Base-by-base conservation (phyloP, 2,329 filamentous ascomycete species). In the Chrysoporthe puriensis region DNA sequence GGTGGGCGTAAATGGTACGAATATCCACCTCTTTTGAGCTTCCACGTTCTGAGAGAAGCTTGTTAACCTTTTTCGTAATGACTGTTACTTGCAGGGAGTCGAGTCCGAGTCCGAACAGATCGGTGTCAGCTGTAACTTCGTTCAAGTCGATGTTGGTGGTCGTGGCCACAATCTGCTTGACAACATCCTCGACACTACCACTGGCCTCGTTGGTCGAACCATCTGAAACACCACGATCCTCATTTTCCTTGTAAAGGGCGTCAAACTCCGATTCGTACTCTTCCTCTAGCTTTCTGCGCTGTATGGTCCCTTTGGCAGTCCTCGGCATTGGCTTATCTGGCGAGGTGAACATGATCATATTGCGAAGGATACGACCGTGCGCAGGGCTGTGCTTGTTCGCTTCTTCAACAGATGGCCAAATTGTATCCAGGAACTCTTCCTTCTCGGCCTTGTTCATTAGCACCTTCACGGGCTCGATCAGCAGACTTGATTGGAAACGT, bases 231-330 rank as follows among this genome's bases (percentile, higher is more conserved):
- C 34, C 44, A 14, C 46, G 16, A 11, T 46, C 52, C 21, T 40
- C 64, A 26, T 62, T 67, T 52, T 72, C 76, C 0, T 73, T 67
- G 7, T 74, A 70, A 64, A 84, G 85, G 0, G 83, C 66, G n/a
- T 74, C 71, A 43, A 85, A 82, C 64, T 83, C 79, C 1, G 77
- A 72, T 36, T 77, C 73, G 68, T 85, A 85, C 36, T 80, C 62
- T 46, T 77, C 78, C 1, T 81, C 50, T 0, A 81, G 79, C 3
- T 67, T 71, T 1, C 74, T 70, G 21, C 81, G 78, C 72, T 81
- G 81, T 6, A 85, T 71, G 0, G 81, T 81, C 1, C 82, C 82
- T 71, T 86, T 86, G 0, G 77, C 76, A 0, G 83, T 78, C 3
- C 80, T 76, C 0, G 75, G 73, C 63, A 85, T 81, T 0, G 83